These are phyloP conservation scores for Rhizopus sp. DNA, from an alignment of 371 early-diverging fungal genomes.

Conservation along the genomic window DNA sequence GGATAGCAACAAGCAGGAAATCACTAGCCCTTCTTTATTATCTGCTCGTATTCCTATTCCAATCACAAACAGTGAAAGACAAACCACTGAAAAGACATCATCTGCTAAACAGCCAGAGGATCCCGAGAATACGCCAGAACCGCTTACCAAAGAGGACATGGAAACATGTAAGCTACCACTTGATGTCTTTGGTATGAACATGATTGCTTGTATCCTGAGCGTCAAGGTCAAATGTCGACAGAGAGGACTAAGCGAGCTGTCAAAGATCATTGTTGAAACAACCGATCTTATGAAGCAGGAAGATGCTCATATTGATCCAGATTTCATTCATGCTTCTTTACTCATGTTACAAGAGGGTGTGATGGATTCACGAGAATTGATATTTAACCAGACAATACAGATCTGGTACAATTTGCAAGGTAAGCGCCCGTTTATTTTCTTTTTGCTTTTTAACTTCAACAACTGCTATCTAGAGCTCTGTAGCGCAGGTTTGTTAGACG, in stretches of 20 bases:
- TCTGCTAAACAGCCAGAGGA: slow-evolving; percentile 15
- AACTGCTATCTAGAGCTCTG: slow-evolving; percentile 38
- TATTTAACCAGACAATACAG: slow-evolving; percentile 47
- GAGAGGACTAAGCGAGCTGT: slow-evolving; percentile 39
- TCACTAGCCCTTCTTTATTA: slow-evolving; percentile 15
- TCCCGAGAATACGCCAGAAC: slow-evolving; percentile 41
- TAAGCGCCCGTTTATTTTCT: not conserved
- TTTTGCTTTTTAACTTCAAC: not conserved
- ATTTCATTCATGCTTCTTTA: slow-evolving; percentile 59
- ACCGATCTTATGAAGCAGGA: not conserved
- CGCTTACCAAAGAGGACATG: slow-evolving; percentile 50
- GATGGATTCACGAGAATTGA: slow-evolving; percentile 68
- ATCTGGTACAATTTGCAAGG: slow-evolving; percentile 61
- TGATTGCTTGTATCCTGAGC: slow-evolving; percentile 55
- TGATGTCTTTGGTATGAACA: slow-evolving; percentile 49
- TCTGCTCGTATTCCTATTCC: slow-evolving; percentile 18
- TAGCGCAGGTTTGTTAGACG: slow-evolving; percentile 15
- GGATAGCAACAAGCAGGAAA: slow-evolving; percentile 1
- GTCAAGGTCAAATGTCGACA: slow-evolving; percentile 56
- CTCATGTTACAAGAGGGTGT: slow-evolving; percentile 60
- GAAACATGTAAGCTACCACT: slow-evolving; percentile 51
- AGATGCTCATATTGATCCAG: slow-evolving; percentile 1
- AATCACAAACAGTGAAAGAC: not conserved
- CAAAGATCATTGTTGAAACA: slow-evolving; percentile 2
- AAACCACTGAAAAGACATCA: not conserved